Evolutionary conservation across 164 flowering plant species (phyloP).

Genomic region (Chimonanthus praecox): DNA sequence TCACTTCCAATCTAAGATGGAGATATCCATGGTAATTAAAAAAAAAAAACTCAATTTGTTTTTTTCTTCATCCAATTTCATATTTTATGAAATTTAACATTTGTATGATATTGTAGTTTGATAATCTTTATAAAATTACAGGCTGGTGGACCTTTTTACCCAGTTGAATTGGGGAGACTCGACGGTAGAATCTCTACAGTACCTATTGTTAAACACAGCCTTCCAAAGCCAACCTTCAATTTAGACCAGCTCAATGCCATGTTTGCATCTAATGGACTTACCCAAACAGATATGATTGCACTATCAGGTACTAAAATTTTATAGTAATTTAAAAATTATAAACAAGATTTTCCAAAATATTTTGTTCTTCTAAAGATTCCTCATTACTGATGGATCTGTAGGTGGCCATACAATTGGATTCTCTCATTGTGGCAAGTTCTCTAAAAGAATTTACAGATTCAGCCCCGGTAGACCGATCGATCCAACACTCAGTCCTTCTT

Average conservation of each 20-base stretch:
- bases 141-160: constrained; percentile 71
- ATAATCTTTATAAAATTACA: constrained; percentile 13
- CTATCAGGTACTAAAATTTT: constrained; percentile 45
- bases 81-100: neutral
- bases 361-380: no score
- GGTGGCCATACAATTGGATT: constrained; percentile 45
- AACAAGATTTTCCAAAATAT: no score
- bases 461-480: constrained; percentile 17
- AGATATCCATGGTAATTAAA: no score
- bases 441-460: constrained; percentile 36
- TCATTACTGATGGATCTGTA: neutral
- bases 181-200: constrained; percentile 49
- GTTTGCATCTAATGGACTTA: constrained; percentile 43
- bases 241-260: constrained; percentile 51
- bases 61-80: neutral
- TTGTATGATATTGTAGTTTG: neutral
- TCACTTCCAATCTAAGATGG: no score
- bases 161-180: constrained; percentile 63
- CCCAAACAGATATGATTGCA: constrained; percentile 56
- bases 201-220: constrained; percentile 35
- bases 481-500: constrained; percentile 30
- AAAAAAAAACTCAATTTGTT: neutral
- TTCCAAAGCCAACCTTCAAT: constrained; percentile 50
- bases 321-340: no score
- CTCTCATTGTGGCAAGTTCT: constrained; percentile 39